Base-by-base conservation (phyloP, 208 protist species). In the Acanthamoeba pearcei region DNA sequence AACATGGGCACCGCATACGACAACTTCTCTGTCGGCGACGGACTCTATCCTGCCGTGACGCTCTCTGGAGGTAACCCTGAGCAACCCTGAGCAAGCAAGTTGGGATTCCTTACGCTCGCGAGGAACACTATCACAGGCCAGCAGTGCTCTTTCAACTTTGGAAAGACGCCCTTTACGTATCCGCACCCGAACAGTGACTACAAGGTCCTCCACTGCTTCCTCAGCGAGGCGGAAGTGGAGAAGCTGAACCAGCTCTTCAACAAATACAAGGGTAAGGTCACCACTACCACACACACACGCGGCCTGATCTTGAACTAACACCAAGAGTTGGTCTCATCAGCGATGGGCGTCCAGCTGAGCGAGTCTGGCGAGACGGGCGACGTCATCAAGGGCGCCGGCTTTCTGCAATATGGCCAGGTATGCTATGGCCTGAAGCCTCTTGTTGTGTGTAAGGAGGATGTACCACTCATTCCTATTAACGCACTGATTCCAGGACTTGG, bases 181-280 rank as follows among this genome's bases (percentile, higher is more conserved):
- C 78, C 38, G 42, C 51, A 83, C 35, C 78, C 82, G 46, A 57
- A 10, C 53, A 66, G 32, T 15, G 85, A n/a, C 60, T 53, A 51
- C 85, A 29, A 91, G 51, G 85, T 22, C 85, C 85, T 91, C 35
- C 85, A 91, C 85, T 91, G 85, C 57, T 72, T 91, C 60, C 60
- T 91, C 27, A 74, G 57, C 24, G 85, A 91, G 19, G 17, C 53
- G 29, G 57, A 91, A 19, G 42, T 91, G 27, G 35, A 38, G 38
- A 72, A 42, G 15, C 85, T 91, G 29, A 53, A 22, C 27, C n/a
- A 66, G 24, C 22, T 91, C 35, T 91, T 91, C 57, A 74, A 91
- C 32, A 72, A 91, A n/a, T 91, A 91, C 85, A 91, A 91, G n/a
- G 57, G 85, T 91, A 55, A 3, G 80, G 55, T 10, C 27, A 29